These are phyloP conservation scores for Austroboletus festivus DNA, from an alignment of 768 basidiomycete species.

Conservation along the genomic window DNA sequence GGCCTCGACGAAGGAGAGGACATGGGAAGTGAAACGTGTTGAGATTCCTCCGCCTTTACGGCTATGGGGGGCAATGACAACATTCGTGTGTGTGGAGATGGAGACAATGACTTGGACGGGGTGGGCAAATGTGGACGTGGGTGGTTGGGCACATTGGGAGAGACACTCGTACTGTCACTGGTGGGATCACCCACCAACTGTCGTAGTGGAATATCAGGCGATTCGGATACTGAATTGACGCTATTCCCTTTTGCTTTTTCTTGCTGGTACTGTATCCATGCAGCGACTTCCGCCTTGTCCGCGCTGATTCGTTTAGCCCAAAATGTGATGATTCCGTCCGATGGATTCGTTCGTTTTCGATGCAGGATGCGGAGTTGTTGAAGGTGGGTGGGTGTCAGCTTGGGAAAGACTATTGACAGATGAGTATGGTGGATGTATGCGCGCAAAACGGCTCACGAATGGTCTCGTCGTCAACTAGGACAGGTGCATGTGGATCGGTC, in stretches of 20 bases:
- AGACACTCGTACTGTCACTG: conserved; percentile 4
- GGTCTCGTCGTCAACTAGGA: conserved; percentile 21
- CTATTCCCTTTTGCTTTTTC: conserved; percentile 17
- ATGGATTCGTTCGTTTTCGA: conserved; percentile 12
- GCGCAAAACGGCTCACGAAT: conserved; percentile 20
- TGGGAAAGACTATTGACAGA: conserved; percentile 23
- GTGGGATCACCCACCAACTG: neutral
- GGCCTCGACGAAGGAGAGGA: neutral
- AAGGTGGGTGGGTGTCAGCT: conserved; percentile 22
- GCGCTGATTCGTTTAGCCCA: conserved; percentile 26
- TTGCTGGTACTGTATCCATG: conserved; percentile 30
- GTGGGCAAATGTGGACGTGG: conserved; percentile 28
- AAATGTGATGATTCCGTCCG: conserved; percentile 22
- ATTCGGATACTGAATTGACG: neutral
- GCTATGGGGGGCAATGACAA: conserved; percentile 31
- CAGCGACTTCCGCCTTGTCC: conserved; percentile 14
- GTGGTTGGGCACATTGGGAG: conserved; percentile 11
- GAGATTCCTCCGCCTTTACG: conserved; percentile 25
- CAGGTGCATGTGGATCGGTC: neutral
- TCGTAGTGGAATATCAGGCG: conserved; percentile 11
- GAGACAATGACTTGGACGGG: conserved; percentile 26
- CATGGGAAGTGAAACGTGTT: conserved; percentile 1
- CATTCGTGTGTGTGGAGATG: conserved; percentile 12
- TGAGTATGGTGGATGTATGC: conserved; percentile 4
- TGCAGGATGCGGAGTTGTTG: conserved; percentile 20